These are phyloP conservation scores for Groenewaldozyma sp. DNA, from an alignment of 1,139 yeast genomes.

Conservation along the genomic window DNA sequence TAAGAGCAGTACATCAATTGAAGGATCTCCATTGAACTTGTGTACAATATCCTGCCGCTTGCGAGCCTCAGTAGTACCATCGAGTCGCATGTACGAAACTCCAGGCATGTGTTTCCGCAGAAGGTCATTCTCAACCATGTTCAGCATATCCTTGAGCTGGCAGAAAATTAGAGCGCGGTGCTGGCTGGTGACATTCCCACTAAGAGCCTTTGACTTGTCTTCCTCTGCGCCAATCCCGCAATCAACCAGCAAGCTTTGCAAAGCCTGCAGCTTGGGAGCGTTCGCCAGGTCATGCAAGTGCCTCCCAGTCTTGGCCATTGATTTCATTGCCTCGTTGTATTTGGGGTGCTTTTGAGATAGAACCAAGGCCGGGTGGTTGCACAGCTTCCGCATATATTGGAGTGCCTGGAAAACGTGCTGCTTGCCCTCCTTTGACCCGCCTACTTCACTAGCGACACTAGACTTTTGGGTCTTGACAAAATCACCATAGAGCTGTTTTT, in stretches of 20 bases:
- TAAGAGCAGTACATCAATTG: constrained; percentile 81
- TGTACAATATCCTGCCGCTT: constrained; percentile 87
- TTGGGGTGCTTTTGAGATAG: constrained; percentile 80
- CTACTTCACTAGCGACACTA: constrained; percentile 56
- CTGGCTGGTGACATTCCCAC: constrained; percentile 78
- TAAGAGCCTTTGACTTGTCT: constrained; percentile 25
- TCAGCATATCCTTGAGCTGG: constrained; percentile 95
- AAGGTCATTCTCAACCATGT: constrained; percentile 86
- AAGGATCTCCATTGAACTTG: constrained; percentile 91
- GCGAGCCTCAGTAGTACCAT: constrained; percentile 90
- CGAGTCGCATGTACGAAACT: constrained; percentile 90
- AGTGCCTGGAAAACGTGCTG: constrained; percentile 96
- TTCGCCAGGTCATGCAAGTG: constrained; percentile 65
- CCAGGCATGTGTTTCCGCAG: constrained; percentile 77
- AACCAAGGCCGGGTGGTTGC: constrained; percentile 96
- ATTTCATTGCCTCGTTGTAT: constrained; percentile 51
- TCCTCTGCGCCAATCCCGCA: constrained; percentile 79
- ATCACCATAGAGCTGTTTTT: constrained; percentile 77
- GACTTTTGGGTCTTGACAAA: constrained; percentile 83
- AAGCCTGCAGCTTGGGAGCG: constrained; percentile 83
- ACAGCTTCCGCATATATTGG: constrained; percentile 93
- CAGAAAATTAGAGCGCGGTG: constrained; percentile 95
- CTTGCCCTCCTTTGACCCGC: constrained; percentile 46
- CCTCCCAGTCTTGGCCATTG: constrained; percentile 50
- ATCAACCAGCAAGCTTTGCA: constrained; percentile 72